Percentiles rank a stretch among this genome's conserved stretches.
Conservation (phyloP, 192 early-diverging fungal genomes). For the Coemansia sp. region DNA sequence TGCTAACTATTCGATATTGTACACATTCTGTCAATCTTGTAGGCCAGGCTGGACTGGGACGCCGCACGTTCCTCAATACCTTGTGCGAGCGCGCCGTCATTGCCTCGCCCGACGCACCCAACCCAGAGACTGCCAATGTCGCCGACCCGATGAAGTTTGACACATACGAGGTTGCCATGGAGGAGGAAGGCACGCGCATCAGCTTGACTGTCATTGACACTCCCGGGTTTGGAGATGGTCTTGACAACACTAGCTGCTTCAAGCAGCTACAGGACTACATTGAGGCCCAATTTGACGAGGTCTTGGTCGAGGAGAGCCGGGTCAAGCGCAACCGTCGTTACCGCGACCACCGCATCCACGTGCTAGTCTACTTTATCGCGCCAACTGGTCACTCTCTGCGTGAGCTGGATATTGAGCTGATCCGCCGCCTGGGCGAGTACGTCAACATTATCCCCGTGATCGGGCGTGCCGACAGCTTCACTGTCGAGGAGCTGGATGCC, state of each 20-base stretch:
- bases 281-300: conserved; percentile 92
- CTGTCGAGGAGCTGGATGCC: conserved; percentile 75
- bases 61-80: conserved; percentile 98
- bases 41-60: conserved; percentile 79
- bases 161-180: conserved; percentile 89
- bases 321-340: conserved; percentile 86
- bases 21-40: not conserved
- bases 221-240: conserved; percentile 96
- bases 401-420: conserved; percentile 93
- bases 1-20: conserved; percentile 1
- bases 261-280: conserved; percentile 90
- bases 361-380: conserved; percentile 95
- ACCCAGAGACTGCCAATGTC: conserved; percentile 72
- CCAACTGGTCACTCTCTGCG: conserved; percentile 96
- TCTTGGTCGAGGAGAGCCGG: conserved; percentile 84
- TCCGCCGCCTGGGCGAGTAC: conserved; percentile 84
- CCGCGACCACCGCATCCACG: conserved; percentile 94
- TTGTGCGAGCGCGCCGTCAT: conserved; percentile 84
- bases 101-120: conserved; percentile 61
- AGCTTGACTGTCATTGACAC: conserved; percentile 97
- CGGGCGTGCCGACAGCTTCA: conserved; percentile 96
- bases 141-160: conserved; percentile 88
- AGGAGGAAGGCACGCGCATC: conserved; percentile 97
- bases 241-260: conserved; percentile 93
- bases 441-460: conserved; percentile 97